phyloP scores from a whole-genome alignment of 2,329 filamentous ascomycete species.

The Beauveria sp. region DNA sequence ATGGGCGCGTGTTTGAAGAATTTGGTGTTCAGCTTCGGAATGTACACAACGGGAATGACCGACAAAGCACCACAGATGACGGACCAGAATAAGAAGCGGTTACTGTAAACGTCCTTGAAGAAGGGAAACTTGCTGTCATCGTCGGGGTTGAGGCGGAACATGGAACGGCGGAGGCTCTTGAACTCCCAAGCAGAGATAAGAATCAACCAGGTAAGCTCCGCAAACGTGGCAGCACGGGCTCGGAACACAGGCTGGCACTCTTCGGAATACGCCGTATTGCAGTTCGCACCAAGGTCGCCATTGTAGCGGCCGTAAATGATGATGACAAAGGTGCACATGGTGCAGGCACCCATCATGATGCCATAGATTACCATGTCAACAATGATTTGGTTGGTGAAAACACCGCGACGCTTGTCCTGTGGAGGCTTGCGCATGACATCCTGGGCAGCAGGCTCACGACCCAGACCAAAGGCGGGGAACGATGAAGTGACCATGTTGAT shows the following conservation, averaged over 20 bases:
- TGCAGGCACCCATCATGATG: conserved; percentile 65
- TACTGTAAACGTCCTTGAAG: conserved; percentile 58
- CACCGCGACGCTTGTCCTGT: conserved; percentile 57
- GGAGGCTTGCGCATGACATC: conserved; percentile 78
- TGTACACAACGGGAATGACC: conserved; percentile 63
- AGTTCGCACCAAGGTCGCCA: conserved; percentile 50
- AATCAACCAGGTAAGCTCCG: conserved; percentile 65
- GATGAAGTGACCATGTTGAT: conserved; percentile 90
- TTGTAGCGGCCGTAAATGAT: conserved; percentile 49
- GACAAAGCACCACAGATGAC: conserved; percentile 53
- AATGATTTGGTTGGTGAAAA: conserved; percentile 72
- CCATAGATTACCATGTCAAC: conserved; percentile 77
- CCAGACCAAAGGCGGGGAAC: conserved; percentile 81
- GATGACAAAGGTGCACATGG: conserved; percentile 58
- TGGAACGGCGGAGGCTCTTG: conserved; percentile 61
- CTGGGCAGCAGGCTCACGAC: conserved; percentile 65
- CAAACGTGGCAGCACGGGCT: conserved; percentile 66
- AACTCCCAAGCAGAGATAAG: conserved; percentile 73
- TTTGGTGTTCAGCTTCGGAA: conserved; percentile 59
- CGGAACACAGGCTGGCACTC: conserved; percentile 56
- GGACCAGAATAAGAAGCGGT: conserved; percentile 64
- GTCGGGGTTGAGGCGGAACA: conserved; percentile 59
- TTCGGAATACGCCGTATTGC: conserved; percentile 52
- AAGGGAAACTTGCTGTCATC: conserved; percentile 43
- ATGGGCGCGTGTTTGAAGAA: conserved; percentile 69